Conservation (phyloP, 2,329 filamentous ascomycete genomes). For the Talaromyces albobiverticillius region DNA sequence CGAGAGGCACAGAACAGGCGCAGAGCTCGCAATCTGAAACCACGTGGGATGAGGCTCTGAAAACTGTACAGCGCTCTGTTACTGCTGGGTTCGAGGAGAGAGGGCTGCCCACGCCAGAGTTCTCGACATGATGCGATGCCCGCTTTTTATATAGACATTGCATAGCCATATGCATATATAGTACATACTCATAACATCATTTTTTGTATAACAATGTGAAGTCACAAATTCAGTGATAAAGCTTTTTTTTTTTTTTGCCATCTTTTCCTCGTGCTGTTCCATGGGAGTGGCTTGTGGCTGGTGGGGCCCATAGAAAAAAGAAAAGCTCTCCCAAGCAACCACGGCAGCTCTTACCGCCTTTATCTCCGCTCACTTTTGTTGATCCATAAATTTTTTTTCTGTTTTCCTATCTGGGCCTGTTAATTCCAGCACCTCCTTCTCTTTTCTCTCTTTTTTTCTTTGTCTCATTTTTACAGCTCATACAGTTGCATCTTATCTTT, state of each 20-base stretch:
- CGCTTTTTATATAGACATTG: neutral
- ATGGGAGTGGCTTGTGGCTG: neutral
- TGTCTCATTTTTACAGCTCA: neutral
- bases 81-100: constrained; percentile 42
- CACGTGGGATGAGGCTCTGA: constrained; percentile 38
- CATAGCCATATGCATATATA: neutral
- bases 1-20: neutral
- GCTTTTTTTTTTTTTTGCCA: no score
- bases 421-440: neutral
- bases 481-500: no score
- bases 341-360: constrained; percentile 14
- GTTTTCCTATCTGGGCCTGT: neutral
- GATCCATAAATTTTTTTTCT: constrained; percentile 9
- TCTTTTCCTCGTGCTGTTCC: no score
- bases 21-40: constrained; percentile 20
- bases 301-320: constrained; percentile 10
- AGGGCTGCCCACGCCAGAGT: constrained; percentile 45
- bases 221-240: no score
- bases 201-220: no score
- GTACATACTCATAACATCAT: neutral
- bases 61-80: constrained; percentile 41
- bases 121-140: constrained; percentile 20
- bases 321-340: constrained; percentile 11
- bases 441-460: neutral
- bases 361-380: constrained; percentile 10